Conservation (phyloP, 495 filamentous ascomycete species). For the Trypethelium eluteriae region DNA sequence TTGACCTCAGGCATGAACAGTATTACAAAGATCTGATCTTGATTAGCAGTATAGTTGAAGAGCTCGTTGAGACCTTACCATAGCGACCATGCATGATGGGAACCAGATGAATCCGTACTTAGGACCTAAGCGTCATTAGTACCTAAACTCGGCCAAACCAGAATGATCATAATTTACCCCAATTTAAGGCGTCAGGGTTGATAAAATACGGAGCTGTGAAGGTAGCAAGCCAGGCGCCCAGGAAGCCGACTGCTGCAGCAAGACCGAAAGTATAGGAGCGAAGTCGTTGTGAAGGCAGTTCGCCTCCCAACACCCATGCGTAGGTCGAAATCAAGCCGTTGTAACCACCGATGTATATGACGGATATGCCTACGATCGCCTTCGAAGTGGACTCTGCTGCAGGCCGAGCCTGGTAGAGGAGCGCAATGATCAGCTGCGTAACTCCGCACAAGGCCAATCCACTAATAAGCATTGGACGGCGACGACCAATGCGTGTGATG, state of each 20-base stretch:
- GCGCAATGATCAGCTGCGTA: slow-evolving; percentile 48
- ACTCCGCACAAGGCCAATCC: slow-evolving; percentile 50
- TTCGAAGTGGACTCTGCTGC: slow-evolving; percentile 44
- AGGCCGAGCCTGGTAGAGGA: slow-evolving; percentile 45
- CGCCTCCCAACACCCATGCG: slow-evolving; percentile 54
- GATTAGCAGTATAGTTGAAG: background rate
- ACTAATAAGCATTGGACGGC: slow-evolving; percentile 45
- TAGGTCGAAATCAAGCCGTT: slow-evolving; percentile 51
- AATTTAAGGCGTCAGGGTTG: slow-evolving; percentile 48
- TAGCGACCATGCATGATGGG: slow-evolving; percentile 37
- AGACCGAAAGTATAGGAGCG: slow-evolving; percentile 52
- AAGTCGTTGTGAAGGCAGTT: slow-evolving; percentile 49
- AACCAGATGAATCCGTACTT: slow-evolving; percentile 51
- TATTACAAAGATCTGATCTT: slow-evolving; percentile 13
- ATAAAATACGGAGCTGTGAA: slow-evolving; percentile 58
- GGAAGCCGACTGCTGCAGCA: slow-evolving; percentile 47
- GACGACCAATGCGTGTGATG: slow-evolving; percentile 48
- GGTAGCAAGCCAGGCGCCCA: slow-evolving; percentile 49
- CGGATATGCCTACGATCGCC: slow-evolving; percentile 46
- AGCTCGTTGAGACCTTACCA: slow-evolving; percentile 38
- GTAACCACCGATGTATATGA: slow-evolving; percentile 51
- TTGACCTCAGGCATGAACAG: slow-evolving; percentile 50
- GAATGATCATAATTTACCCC: slow-evolving; percentile 37
- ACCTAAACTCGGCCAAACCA: slow-evolving; percentile 21
- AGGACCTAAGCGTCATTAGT: slow-evolving; percentile 16